These are phyloP conservation scores for Penicillium sp. DNA, from an alignment of 2,329 filamentous ascomycete genomes.

Conservation along the genomic window DNA sequence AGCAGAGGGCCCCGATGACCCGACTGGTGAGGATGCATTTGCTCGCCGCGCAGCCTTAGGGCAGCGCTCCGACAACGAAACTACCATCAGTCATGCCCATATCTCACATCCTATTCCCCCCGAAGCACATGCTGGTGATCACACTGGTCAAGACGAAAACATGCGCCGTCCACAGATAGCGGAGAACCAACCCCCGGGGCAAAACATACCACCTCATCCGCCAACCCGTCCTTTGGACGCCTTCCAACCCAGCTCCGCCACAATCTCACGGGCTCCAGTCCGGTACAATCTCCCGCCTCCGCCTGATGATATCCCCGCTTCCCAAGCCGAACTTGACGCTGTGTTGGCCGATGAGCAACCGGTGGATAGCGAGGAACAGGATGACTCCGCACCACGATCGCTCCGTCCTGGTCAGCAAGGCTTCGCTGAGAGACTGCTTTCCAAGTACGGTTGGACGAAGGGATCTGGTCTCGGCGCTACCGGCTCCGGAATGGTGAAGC, in stretches of 20 bases:
- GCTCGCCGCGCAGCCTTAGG: conserved; percentile 59
- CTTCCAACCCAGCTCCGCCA: conserved; percentile 47
- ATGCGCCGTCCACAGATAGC: conserved; percentile 26
- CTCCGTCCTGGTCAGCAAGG: conserved; percentile 73
- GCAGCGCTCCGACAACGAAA: conserved; percentile 27
- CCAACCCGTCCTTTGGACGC: conserved; percentile 38
- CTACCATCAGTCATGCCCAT: conserved; percentile 11
- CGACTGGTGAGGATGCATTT: conserved; percentile 67
- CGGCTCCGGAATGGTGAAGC: conserved; percentile 76
- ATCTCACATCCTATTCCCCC: conserved; percentile 33
- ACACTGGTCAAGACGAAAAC: conserved; percentile 28
- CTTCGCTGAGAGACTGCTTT: conserved; percentile 84
- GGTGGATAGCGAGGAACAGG: conserved; percentile 35
- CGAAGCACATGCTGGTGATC: conserved; percentile 25
- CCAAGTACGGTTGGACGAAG: conserved; percentile 89
- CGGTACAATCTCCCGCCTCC: conserved; percentile 61
- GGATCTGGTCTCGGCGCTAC: conserved; percentile 82
- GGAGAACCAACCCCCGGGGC: conserved; percentile 21
- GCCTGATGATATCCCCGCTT: conserved; percentile 51
- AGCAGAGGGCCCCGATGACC: conserved; percentile 52
- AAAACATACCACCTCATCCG: conserved; percentile 28
- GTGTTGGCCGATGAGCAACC: conserved; percentile 41
- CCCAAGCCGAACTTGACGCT: conserved; percentile 52
- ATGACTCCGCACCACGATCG: conserved; percentile 50
- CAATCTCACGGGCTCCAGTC: conserved; percentile 74